These are phyloP conservation scores for Candida pseudocylindracea DNA, from an alignment of 1,139 yeast genomes.

Conservation along the genomic window DNA sequence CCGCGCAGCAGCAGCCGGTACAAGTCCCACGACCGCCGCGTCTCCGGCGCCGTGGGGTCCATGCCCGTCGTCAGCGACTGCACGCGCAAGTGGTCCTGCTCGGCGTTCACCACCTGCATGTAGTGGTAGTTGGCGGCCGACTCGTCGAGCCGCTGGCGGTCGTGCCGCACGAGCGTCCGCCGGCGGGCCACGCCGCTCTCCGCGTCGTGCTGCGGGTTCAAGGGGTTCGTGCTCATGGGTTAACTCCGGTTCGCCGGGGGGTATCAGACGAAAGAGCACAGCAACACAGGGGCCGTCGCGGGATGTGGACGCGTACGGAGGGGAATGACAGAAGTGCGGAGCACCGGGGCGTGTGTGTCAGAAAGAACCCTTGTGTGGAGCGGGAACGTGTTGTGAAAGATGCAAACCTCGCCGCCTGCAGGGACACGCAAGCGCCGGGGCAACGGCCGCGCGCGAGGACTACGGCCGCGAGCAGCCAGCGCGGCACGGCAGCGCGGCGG, in stretches of 20 bases:
- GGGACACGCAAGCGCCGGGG: too few relatives aligned
- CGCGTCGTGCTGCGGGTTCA: constrained; percentile 15
- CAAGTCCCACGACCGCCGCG: background rate
- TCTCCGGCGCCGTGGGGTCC: constrained; percentile 20
- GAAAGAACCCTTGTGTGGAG: too few relatives aligned
- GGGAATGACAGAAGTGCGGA: too few relatives aligned
- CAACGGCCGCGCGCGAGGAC: too few relatives aligned
- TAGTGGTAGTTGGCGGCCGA: constrained; percentile 62
- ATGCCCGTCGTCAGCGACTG: constrained; percentile 59
- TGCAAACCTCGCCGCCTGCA: too few relatives aligned
- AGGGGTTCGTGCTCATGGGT: constrained; percentile 72
- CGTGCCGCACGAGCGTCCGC: constrained; percentile 60
- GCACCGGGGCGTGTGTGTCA: too few relatives aligned
- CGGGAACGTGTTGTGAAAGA: too few relatives aligned
- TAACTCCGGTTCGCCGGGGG: constrained; percentile 64
- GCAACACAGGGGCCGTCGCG: too few relatives aligned
- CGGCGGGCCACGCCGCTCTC: constrained; percentile 30
- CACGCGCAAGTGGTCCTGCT: constrained; percentile 34
- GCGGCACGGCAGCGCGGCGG: too few relatives aligned
- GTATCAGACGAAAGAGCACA: constrained; percentile 41
- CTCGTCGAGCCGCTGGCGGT: constrained; percentile 43
- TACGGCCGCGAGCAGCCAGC: too few relatives aligned
- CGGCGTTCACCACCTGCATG: constrained; percentile 59
- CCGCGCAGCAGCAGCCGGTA: background rate
- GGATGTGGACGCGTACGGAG: too few relatives aligned